Percentiles rank a stretch among this genome's conserved stretches.
These are phyloP conservation scores for Didymella pinodella DNA, from an alignment of 2,329 filamentous ascomycete species.

Conservation along the genomic window DNA sequence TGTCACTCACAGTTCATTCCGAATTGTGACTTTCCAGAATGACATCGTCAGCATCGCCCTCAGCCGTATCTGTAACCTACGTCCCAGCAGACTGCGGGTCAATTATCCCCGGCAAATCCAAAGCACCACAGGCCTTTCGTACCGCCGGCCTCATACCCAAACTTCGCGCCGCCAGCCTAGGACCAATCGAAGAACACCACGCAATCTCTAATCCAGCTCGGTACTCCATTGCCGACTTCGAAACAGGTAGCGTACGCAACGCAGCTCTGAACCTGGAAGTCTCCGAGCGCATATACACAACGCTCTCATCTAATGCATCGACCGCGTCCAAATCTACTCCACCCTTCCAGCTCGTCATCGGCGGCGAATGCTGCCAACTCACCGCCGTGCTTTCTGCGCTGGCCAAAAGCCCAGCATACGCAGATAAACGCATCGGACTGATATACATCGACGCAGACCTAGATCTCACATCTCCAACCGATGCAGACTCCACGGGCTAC, in stretches of 20 bases:
- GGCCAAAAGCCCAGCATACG: not conserved
- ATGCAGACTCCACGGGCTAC: not conserved
- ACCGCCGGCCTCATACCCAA: not conserved
- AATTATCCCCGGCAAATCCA: not conserved
- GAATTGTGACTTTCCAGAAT: not conserved
- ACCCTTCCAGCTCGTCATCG: not conserved
- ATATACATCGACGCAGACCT: not conserved
- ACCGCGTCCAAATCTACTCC: not conserved
- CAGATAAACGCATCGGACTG: not conserved
- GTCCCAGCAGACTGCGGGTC: not conserved
- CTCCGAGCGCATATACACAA: not conserved
- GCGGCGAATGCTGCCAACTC: not conserved
- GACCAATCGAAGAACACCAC: not conserved
- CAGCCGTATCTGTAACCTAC: not conserved
- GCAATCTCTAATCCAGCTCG: not conserved
- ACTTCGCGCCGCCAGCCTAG: not conserved
- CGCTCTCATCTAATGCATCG: not conserved
- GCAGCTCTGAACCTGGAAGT: not conserved
- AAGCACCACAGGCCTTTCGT: not conserved
- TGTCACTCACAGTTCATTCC: no score
- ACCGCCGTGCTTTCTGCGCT: not conserved
- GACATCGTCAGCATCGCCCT: not conserved
- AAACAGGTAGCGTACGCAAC: not conserved
- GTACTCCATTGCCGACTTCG: not conserved
- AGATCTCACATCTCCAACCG: not conserved